Percentiles rank a stretch among this genome's conserved stretches.
Evolutionary conservation across 192 early-diverging fungal species (phyloP).

Genomic region (Podila clonocystis): DNA sequence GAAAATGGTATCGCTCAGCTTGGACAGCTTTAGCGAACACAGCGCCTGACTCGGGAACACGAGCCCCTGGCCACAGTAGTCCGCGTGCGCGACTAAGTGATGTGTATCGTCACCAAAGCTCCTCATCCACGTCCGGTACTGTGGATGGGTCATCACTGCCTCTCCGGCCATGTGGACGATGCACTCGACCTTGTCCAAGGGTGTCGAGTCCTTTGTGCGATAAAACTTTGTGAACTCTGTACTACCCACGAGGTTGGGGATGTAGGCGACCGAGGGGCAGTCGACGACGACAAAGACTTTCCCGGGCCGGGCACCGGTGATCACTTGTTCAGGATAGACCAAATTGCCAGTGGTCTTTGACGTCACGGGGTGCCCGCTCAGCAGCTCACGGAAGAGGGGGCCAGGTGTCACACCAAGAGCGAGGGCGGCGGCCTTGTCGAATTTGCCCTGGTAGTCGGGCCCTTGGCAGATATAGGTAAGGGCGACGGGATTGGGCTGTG

Average conservation of each 20-base stretch:
- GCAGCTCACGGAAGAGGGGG: constrained; percentile 54
- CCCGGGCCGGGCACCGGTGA: not conserved
- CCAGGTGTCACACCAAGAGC: constrained; percentile 76
- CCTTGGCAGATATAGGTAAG: constrained; percentile 78
- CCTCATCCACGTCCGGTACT: too few relatives aligned
- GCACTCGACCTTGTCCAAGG: too few relatives aligned
- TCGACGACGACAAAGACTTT: constrained; percentile 1
- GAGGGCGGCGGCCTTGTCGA: constrained; percentile 68
- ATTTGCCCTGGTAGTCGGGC: constrained; percentile 78
- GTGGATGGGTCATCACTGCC: too few relatives aligned
- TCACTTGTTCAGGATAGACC: constrained; percentile 1
- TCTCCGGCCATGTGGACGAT: too few relatives aligned
- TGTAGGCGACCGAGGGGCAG: not conserved
- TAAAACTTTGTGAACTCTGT: not conserved
- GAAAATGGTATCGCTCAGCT: too few relatives aligned
- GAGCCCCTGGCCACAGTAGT: too few relatives aligned
- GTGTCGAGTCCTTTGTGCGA: too few relatives aligned
- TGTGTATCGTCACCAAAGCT: too few relatives aligned
- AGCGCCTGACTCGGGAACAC: too few relatives aligned
- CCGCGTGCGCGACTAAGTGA: too few relatives aligned
- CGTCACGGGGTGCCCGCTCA: not conserved
- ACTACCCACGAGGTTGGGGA: not conserved
- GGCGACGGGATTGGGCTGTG: constrained; percentile 53
- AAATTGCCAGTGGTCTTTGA: not conserved
- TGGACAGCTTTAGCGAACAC: too few relatives aligned